Evolutionary conservation across 371 early-diverging fungal genomes (phyloP), one percentile per base, ranked within the genome.

Genomic region (Gilbertella persicaria): DNA sequence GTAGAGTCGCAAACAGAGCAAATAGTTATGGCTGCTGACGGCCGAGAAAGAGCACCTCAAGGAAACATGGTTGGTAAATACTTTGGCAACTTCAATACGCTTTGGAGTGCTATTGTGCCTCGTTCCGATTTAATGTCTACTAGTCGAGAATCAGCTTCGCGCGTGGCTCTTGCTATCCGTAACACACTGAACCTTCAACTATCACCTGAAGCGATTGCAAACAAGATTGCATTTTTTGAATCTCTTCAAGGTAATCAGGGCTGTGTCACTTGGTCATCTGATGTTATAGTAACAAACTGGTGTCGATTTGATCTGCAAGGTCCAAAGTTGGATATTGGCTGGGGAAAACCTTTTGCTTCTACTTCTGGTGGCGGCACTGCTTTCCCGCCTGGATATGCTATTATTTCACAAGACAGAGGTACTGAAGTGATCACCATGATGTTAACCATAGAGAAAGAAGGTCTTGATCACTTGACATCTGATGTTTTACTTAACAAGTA

Each of bases 201-300:
- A 26, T 60, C 75, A 23, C 58, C 72, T 9, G 53, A 71, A 49
- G 60, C 61, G 19, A 50, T 75, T 50, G 69, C 63, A 36, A 40
- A 67, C 36, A 63, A 60, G 48, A 58, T 75, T 46, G 43, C 65
- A 20, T 75, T 75, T 23, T 69, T 69, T 39, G 72, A 75, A 14
- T 33, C 39, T 30, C 62, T 67, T 17, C 35, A 52, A 20, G 29
- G 45, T 16, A 29, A 16, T 4, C 14, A 39, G 7, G 46, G 46
- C 21, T 66, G 69, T 43, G 55, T 75, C 9, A 14, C 12, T n/a
- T 75, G 60, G 60, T n/a, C 55, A 9, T 69, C 72, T 25, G 75
- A 75, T 51, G 12, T 75, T 1, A 64, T 71, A 2, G 58, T 72
- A 38, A 69, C 75, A 8, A 75, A 75, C 39, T 75, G 75, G 75